phyloP scores from a whole-genome alignment of 306 rosid genomes.

The Quercus mongolica region DNA sequence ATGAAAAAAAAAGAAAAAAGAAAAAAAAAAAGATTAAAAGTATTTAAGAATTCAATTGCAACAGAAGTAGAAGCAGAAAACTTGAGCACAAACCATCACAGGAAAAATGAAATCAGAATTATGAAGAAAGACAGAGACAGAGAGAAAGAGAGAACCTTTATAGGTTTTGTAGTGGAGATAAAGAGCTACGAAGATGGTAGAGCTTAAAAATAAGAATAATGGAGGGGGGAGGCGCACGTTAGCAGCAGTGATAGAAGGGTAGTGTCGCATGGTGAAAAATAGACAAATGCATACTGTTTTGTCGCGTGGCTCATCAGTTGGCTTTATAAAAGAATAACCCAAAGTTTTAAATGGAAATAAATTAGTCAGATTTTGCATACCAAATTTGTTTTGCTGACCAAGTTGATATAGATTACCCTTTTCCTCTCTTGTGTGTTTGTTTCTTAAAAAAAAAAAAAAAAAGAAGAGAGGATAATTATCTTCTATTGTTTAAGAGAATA shows the following conservation, averaged over 20 bases:
- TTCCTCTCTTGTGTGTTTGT: no score
- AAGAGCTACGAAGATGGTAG: background rate
- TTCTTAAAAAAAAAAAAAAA: no score
- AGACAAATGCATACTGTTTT: background rate
- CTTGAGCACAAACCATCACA: background rate
- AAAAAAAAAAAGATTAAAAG: background rate
- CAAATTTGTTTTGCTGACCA: no score
- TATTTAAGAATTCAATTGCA: background rate
- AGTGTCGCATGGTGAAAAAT: background rate
- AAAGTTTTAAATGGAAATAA: no score
- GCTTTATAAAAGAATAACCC: no score
- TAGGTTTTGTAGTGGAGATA: slow-evolving; percentile 12
- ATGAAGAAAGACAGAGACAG: background rate
- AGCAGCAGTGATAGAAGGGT: background rate
- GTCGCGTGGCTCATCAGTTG: background rate
- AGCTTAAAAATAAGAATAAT: background rate
- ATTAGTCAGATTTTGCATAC: no score
- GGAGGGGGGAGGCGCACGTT: slow-evolving; percentile 16
- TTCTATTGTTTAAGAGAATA: accelerated
- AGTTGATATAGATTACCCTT: no score
- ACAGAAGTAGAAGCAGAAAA: background rate
- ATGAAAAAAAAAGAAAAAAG: background rate
- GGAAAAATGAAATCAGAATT: background rate
- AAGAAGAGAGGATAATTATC: no score
- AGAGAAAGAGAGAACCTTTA: background rate